phyloP scores from a whole-genome alignment of 2,329 filamentous ascomycete species.

The Knufia petricola region DNA sequence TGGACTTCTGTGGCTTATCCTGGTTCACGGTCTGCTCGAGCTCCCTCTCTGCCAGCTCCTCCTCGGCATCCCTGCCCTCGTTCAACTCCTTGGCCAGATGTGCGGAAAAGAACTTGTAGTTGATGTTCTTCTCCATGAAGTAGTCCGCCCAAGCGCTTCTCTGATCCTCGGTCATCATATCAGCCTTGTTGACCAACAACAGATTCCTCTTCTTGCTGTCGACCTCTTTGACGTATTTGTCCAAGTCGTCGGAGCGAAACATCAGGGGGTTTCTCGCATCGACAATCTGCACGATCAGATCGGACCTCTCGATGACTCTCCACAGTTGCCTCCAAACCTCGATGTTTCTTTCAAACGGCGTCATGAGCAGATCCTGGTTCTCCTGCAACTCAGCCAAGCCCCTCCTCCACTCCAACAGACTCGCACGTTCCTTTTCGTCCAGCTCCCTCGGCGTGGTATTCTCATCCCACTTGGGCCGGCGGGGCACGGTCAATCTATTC shows the following conservation, averaged over 20 bases:
- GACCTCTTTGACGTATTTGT: slow-evolving; percentile 88
- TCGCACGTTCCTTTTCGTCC: slow-evolving; percentile 67
- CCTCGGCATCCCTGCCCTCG: slow-evolving; percentile 55
- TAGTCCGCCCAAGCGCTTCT: slow-evolving; percentile 76
- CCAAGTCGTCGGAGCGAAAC: slow-evolving; percentile 88
- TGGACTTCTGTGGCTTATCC: slow-evolving; percentile 15
- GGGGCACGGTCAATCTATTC: slow-evolving; percentile 71
- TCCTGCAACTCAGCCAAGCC: slow-evolving; percentile 88
- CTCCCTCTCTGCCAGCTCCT: slow-evolving; percentile 36
- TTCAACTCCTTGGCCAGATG: slow-evolving; percentile 81
- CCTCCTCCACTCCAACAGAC: slow-evolving; percentile 77
- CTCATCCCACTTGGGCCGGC: slow-evolving; percentile 80
- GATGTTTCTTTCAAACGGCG: slow-evolving; percentile 90
- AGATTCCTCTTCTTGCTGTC: slow-evolving; percentile 81
- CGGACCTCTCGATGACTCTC: slow-evolving; percentile 94
- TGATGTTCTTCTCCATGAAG: slow-evolving; percentile 68
- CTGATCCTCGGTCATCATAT: slow-evolving; percentile 92
- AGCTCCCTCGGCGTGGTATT: slow-evolving; percentile 74
- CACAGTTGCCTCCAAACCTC: slow-evolving; percentile 98
- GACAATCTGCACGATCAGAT: slow-evolving; percentile 94
- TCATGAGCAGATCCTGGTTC: slow-evolving; percentile 90
- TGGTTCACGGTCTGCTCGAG: slow-evolving; percentile 17
- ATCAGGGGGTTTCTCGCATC: slow-evolving; percentile 90
- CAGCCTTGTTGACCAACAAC: slow-evolving; percentile 92
- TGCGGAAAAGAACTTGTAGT: slow-evolving; percentile 95